A percentile compares a stretch with the other conserved stretches of the same genome.
Evolutionary conservation across 805 yeast genomes (phyloP).

Genomic region (Candida germanica): DNA sequence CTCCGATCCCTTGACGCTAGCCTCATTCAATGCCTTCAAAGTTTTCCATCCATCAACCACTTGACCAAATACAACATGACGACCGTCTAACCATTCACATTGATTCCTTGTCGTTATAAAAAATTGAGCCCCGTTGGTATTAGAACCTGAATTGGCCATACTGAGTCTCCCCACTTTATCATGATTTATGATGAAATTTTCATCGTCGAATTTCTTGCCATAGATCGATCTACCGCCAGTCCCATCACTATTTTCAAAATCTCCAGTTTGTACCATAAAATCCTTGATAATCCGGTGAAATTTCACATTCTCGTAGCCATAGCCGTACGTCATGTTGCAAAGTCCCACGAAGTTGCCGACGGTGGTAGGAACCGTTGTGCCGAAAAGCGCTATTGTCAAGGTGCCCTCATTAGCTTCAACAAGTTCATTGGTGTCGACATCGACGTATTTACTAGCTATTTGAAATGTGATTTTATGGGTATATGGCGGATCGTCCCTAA

Average conservation of each 20-base stretch:
- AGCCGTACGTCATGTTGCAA: conserved; percentile 25
- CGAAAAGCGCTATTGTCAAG: conserved; percentile 61
- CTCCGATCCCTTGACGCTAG: conserved; percentile 12
- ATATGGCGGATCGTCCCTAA: conserved; percentile 40
- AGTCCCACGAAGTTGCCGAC: conserved; percentile 33
- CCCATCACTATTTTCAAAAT: conserved; percentile 53
- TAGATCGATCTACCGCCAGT: conserved; percentile 83
- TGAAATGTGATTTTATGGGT: conserved; percentile 46
- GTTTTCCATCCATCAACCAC: conserved; percentile 80
- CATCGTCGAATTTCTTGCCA: conserved; percentile 37
- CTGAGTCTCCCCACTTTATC: conserved; percentile 74
- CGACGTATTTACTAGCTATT: conserved; percentile 26
- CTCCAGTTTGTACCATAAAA: conserved; percentile 42
- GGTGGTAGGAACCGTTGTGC: conserved; percentile 55
- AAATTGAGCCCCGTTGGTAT: conserved; percentile 48
- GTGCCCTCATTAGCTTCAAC: conserved; percentile 30
- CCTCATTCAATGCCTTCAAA: conserved; percentile 45
- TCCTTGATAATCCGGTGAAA: conserved; percentile 36
- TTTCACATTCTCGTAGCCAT: conserved; percentile 71
- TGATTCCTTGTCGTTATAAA: conserved; percentile 33
- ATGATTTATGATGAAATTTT: conserved; percentile 67
- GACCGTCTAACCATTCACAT: conserved; percentile 62
- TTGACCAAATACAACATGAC: conserved; percentile 95
- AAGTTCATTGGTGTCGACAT: conserved; percentile 10
- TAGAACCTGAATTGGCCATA: conserved; percentile 72